These are phyloP conservation scores for Ganoderma sinense DNA, from an alignment of 1,284 basidiomycete genomes.

Conservation along the genomic window DNA sequence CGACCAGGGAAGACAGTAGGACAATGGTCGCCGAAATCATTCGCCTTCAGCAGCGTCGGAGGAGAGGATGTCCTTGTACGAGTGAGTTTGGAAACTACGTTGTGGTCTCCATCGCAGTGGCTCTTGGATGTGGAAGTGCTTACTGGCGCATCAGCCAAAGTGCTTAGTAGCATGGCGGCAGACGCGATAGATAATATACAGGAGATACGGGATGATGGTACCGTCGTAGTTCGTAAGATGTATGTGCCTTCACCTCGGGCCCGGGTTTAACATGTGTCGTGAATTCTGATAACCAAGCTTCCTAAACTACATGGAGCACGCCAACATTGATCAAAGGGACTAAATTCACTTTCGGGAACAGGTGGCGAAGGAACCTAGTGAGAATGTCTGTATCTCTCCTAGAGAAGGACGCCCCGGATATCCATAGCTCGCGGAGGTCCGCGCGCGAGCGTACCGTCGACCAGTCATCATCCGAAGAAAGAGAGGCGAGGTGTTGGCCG, in stretches of 20 bases:
- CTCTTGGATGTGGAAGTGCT: background rate
- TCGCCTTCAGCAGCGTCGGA: no score
- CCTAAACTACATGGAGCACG: background rate
- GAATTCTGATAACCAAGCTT: no score
- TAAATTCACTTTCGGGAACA: conserved; percentile 9
- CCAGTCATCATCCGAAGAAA: background rate
- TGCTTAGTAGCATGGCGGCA: no score
- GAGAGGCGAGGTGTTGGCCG: conserved; percentile 9
- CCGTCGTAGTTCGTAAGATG: no score
- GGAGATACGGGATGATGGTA: no score
- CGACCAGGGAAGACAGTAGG: no score
- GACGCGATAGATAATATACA: no score
- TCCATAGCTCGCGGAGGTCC: conserved; percentile 8
- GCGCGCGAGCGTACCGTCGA: background rate
- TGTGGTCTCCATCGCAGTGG: background rate
- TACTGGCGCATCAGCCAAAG: no score
- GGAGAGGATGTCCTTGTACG: background rate
- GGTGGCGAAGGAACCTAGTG: background rate
- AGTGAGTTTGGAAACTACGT: background rate
- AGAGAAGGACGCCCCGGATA: conserved; percentile 9
- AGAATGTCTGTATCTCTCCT: conserved; percentile 6
- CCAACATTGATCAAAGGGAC: conserved; percentile 13
- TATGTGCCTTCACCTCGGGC: no score
- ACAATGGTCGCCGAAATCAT: no score
- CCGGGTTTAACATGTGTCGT: no score